Evolutionary conservation across 306 rosid species (phyloP), one percentile per base, ranked within the genome.

Genomic region (Dryas drummondii): DNA sequence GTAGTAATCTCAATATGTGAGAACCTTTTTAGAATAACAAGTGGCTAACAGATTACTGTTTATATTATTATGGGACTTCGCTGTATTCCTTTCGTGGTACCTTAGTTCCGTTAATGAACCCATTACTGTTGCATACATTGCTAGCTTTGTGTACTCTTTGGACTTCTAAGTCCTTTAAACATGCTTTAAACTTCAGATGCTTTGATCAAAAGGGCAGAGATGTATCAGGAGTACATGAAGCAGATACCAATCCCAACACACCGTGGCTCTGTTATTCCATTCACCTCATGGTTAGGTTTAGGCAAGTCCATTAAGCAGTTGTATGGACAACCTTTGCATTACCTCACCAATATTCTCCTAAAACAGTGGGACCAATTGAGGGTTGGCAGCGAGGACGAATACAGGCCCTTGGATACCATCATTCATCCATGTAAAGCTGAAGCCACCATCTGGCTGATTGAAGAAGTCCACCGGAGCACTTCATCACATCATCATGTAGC

Each of bases 171-270:
- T 66, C 51, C 61, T 71, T 52, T 72, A 57, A 54, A 61, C 75
- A 17, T 81, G 59, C 41, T 78, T 71, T 22, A 4, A 48, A 32
- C 15, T 17, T 56, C 87, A 92, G 97, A 81, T 42, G 83, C 80
- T 71, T 72, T 94, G 83, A 77, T 61, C 46, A 85, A 75, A 78
- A 82, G 92, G 82, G 99, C 99, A 32, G 90, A 83, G 82, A 87
- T 92, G 96, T 94, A 94, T 90, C 99, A 90, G 78, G 96, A 87
- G 5, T 92, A 87, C 90, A 94, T 89, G 97, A 92, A 87, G 85
- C 97, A 79, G 73, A 72, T 94, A 64, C 91, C 93, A 53, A 80
- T 94, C 77, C 99, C 99, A 11, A 78, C 67, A 13, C 79, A 27
- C 32, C 93, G 96, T 50, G 99, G 97, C 52, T 87, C 98, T 50